Evolutionary conservation across 2,329 filamentous ascomycete genomes (phyloP), one percentile per base, ranked within the genome.

Genomic region (Aspergillus pseudotamarii): DNA sequence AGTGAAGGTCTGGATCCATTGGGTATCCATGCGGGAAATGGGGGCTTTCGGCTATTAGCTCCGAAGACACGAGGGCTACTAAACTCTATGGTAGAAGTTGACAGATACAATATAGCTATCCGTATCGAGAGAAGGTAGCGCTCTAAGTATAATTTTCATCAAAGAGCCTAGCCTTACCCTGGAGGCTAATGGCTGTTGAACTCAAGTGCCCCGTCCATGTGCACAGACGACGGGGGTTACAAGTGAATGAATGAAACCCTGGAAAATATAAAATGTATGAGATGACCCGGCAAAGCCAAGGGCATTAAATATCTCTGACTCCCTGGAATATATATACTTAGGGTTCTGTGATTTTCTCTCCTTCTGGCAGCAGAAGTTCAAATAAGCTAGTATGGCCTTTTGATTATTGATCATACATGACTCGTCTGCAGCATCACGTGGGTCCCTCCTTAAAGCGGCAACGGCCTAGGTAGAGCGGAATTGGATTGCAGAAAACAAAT

Each of bases 21-120:
- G 62, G 62, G 62, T 64, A 59, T 56, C 57, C 60, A 60, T 61
- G 63, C 63, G 45, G 54, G 50, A 45, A 32, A 21, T 58, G 32
- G 48, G 48, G 48, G 34, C 34, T 19, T 55, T 38, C 51, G 51
- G 51, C n/a, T 55, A 9, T 23, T 38, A 36, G 51, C n/a, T 36
- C 51, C 51, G 51, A n/a, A 26, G 8, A 55, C 28, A 51, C 48
- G 48, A 51, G 48, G 48, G 28, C 14, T n/a, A 46, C 21, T 11
- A 46, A 23, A 26, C 45, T 14, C 45, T 26, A 19, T 4, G 12
- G 12, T 4, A 26, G 11, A 14, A 51, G 28, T 51, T 32, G 28
- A 32, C 9, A 51, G 45, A 23, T 48, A 48, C 12, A 14, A 26
- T 16, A 16, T 4, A 14, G 34, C 34, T 36, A 5, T 16, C 34